Evolutionary conservation across 78 protist species (phyloP), one percentile per base, ranked within the genome.

Genomic region (Speleostelium caveatum): DNA sequence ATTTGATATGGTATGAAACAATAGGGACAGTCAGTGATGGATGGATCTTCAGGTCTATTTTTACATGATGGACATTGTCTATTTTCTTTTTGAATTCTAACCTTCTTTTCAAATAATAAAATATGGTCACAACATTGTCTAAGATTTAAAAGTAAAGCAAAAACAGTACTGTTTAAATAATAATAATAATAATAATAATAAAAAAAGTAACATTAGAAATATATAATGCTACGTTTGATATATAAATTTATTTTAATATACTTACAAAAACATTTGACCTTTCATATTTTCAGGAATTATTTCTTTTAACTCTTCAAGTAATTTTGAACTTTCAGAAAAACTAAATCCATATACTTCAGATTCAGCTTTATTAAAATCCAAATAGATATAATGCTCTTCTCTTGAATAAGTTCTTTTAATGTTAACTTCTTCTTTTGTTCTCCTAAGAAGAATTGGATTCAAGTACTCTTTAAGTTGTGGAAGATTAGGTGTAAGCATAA

Each of bases 51-150:
- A 66, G 55, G 24, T 36, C 73, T 36, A 33, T 66, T 26, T n/a
- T 42, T 33, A 39, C 12, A 21, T 17, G 28, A 6, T 66, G 35
- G 21, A 14, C 63, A 16, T n/a, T n/a, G 14, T 7, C 14, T 58
- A 8, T 36, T 36, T 8, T 66, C 73, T 36, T 66, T 68, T 21
- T 66, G 8, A 5, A 28, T 4, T 3, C 41, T 8, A 33, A 30
- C 51, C 1, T 36, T 80, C 3, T 65, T 51, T 56, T 45, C 30
- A 30, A 93, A 60, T 21, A 93, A 66, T 32, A 10, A 72, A 28
- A 95, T 93, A 63, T 94, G 96, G 33, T 94, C 55, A 56, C 94
- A 78, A 19, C 71, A 60, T 75, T 96, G 97, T 36, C 97, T 87
- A 38, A 95, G 91, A 42, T 95, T 79, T 65, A 95, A 60, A 22